Evolutionary conservation across 192 early-diverging fungal genomes (phyloP), one percentile per base, ranked within the genome.

Genomic region (Coemansia sp.): DNA sequence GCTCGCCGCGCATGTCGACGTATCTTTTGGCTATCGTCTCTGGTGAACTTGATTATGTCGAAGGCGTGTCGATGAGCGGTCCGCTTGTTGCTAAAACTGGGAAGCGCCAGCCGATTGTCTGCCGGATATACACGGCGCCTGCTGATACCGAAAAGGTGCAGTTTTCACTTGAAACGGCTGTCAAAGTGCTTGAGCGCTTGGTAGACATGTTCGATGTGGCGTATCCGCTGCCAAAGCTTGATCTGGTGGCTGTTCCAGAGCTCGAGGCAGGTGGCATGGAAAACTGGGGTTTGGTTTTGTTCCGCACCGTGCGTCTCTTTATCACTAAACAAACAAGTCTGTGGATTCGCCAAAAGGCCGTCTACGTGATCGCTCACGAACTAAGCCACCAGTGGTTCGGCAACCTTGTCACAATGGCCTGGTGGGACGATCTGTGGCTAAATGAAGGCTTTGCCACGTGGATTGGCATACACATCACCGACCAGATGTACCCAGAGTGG

Each of bases 371-470:
- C 19, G 81, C 78, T 15, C 91, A 93, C 70, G 91, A 93, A 78
- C 79, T 93, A 33, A 87, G 87, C 40, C 91, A 91, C 65, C 88
- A 89, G 75, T 89, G 87, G 87, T 93, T 93, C 57, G 91, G 91
- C 10, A 93, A 93, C 67, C 71, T 93, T 50, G 91, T 93, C 1
- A 93, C 91, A 11, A 89, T 91, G 87, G 74, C 73, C 53, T 81
- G 81, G 82, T 82, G 79, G 80, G 62, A 81, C 71, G 86, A 90
- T 43, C 59, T 91, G 37, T 92, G 91, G 91, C 82, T 93, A 41
- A 93, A 92, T 75, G 91, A 93, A 73, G 91, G 91, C 33, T 93
- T 93, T 73, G 91, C 91, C 19, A 93, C 91, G 17, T 91, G 86
- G 70, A 84, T 89, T 22, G 90, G 89, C 18, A 83, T 74, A 61